phyloP scores from a whole-genome alignment of 164 flowering plant genomes.

The Houttuynia cordata region DNA sequence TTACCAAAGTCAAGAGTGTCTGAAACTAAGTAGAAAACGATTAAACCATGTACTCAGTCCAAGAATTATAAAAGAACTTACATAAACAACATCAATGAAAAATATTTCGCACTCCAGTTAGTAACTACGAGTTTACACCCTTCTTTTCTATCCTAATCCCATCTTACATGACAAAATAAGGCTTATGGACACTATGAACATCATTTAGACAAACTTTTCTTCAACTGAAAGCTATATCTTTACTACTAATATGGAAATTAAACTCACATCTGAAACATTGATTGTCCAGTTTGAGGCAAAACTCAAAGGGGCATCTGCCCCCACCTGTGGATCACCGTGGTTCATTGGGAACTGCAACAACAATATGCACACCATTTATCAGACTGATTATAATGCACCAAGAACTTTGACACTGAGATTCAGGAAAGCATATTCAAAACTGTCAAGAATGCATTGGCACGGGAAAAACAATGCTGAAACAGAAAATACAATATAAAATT shows the following conservation, averaged over 20 bases:
- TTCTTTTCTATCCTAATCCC: too few relatives aligned
- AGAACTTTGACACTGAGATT: too few relatives aligned
- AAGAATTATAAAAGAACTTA: background rate
- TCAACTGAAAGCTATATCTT: background rate
- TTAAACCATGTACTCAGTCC: background rate
- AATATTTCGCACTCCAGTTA: background rate
- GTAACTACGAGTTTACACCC: background rate
- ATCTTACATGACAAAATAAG: too few relatives aligned
- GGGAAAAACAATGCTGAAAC: too few relatives aligned
- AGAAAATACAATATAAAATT: too few relatives aligned
- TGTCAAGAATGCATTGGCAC: too few relatives aligned
- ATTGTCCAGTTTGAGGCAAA: conserved; percentile 34
- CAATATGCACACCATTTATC: background rate
- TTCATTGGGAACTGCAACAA: conserved; percentile 29
- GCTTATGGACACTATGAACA: background rate
- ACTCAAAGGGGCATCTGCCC: conserved; percentile 12
- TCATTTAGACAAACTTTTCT: background rate
- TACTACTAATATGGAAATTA: background rate
- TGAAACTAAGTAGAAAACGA: background rate
- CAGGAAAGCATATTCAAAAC: too few relatives aligned
- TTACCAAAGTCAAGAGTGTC: background rate
- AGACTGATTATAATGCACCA: too few relatives aligned
- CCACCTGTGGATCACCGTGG: conserved; percentile 17
- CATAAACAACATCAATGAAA: background rate
- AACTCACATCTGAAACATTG: conserved; percentile 46